phyloP scores from a whole-genome alignment of 1,284 basidiomycete species.

The Apiotrichum laibachii region DNA sequence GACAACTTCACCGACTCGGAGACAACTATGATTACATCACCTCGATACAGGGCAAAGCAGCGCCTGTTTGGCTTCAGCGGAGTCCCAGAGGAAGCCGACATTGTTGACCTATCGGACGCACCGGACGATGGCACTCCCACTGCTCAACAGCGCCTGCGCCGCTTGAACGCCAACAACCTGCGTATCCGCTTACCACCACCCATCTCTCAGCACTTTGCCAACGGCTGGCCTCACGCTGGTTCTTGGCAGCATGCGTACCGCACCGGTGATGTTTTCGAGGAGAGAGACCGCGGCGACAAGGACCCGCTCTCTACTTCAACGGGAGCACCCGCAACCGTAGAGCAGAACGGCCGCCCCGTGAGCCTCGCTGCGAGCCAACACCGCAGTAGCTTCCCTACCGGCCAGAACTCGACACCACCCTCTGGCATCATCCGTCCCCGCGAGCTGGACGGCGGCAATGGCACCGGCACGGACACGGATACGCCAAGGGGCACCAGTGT shows the following conservation, averaged over 20 bases:
- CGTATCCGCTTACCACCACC: conserved; percentile 35
- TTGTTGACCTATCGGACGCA: conserved; percentile 3
- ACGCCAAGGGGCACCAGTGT: not conserved
- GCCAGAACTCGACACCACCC: not conserved
- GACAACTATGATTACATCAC: conserved; percentile 11
- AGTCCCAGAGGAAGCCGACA: conserved; percentile 10
- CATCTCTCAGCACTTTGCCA: conserved; percentile 34
- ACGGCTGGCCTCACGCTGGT: conserved; percentile 46
- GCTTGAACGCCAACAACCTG: conserved; percentile 23
- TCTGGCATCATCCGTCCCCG: not conserved
- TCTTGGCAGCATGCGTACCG: conserved; percentile 48
- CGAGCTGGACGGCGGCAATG: not conserved
- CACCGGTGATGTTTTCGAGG: conserved; percentile 29
- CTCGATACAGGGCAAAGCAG: conserved; percentile 13
- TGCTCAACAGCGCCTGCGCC: not conserved
- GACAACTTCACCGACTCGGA: conserved; percentile 23
- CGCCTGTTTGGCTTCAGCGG: conserved; percentile 10
- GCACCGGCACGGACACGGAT: conserved; percentile 1
- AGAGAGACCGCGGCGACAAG: not conserved
- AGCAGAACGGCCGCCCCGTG: not conserved
- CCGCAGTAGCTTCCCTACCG: not conserved
- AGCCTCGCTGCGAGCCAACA: not conserved
- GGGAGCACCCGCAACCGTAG: not conserved
- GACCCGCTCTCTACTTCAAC: too few species aligned
- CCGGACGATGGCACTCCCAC: not conserved